Evolutionary conservation across 2,329 filamentous ascomycete genomes (phyloP), one percentile per base, ranked within the genome.

Genomic region (Tolypocladium endophyticum): DNA sequence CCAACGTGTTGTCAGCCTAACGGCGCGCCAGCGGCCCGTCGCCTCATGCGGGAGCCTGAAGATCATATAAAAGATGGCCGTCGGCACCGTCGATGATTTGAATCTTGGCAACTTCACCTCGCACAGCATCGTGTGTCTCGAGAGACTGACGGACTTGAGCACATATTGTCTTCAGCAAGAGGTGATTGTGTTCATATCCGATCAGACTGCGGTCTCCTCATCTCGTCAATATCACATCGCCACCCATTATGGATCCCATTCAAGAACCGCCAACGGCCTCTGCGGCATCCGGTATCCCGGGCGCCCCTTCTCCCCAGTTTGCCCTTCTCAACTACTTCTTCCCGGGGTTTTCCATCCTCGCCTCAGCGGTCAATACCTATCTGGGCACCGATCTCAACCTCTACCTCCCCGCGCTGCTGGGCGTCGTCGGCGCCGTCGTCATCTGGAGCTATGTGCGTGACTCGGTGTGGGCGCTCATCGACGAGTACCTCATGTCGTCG

Each of bases 311-410:
- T 30, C 70, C 77, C 9, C 77, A 78, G 63, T 74, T 78, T 45
- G 76, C 70, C 58, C 70, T 85, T 18, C 74, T 89, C 38, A 85
- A 89, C 67, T 78, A 80, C 62, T 79, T 89, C 69, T 81, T 89
- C 64, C 87, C 87, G 0, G 85, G 87, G 23, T 87, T 87, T 69
- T 82, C 83, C 9, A 70, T 84, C 60, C 71, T 86, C 58, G 81
- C 82, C 0, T 74, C 76, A 1, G 75, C 79, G 2, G 67, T 86
- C 4, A 75, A 81, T 23, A 78, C 77, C 16, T 85, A 87, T 66
- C 71, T 87, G 1, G 78, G 83, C 52, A 77, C 87, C 67, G 85
- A 89, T 64, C 72, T 87, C 12, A 84, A 82, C 61, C 66, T 82
- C 55, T 89, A 87, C 69, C 75, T 89, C 30, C 84, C 85, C 1